Evolutionary conservation across 108 stramenopile species (phyloP).

Genomic region (Stephanodiscus minutulus): DNA sequence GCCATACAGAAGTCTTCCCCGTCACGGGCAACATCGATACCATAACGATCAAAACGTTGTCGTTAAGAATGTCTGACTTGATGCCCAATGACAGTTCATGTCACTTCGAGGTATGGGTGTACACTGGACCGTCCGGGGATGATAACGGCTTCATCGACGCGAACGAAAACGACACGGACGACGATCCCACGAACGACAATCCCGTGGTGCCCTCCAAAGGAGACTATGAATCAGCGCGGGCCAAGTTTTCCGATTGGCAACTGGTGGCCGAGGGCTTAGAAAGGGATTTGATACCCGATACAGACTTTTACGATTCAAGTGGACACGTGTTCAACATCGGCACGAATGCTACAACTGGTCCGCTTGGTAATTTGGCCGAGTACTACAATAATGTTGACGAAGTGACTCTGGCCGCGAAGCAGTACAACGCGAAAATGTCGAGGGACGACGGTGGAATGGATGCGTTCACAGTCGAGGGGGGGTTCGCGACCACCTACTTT

Average conservation of each 20-base stretch:
- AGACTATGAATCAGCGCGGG: conserved; percentile 9
- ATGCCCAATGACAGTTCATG: not conserved
- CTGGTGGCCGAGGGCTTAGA: not conserved
- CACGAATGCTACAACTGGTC: not conserved
- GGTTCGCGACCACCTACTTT: not conserved
- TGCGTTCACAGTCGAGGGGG: conserved; percentile 1
- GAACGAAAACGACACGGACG: conserved; percentile 13
- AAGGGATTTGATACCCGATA: conserved; percentile 6
- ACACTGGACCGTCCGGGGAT: not conserved
- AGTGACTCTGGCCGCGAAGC: conserved; percentile 2
- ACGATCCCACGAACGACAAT: conserved; percentile 9
- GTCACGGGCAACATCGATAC: not conserved
- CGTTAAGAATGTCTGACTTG: conserved; percentile 5
- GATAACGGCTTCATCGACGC: not conserved
- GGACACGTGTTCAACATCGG: conserved; percentile 5
- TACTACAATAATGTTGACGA: conserved; percentile 6
- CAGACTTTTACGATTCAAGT: conserved; percentile 5
- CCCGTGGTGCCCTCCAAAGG: not conserved
- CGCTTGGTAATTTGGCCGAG: not conserved
- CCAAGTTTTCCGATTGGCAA: conserved; percentile 8
- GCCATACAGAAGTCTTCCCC: not conserved
- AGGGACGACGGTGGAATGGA: conserved; percentile 3
- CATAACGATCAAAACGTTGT: conserved; percentile 2
- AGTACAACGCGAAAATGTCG: not conserved
- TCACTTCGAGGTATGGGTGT: conserved; percentile 15